Base-by-base conservation (phyloP, 2,329 filamentous ascomycete genomes). In the Diaporthe sp. region DNA sequence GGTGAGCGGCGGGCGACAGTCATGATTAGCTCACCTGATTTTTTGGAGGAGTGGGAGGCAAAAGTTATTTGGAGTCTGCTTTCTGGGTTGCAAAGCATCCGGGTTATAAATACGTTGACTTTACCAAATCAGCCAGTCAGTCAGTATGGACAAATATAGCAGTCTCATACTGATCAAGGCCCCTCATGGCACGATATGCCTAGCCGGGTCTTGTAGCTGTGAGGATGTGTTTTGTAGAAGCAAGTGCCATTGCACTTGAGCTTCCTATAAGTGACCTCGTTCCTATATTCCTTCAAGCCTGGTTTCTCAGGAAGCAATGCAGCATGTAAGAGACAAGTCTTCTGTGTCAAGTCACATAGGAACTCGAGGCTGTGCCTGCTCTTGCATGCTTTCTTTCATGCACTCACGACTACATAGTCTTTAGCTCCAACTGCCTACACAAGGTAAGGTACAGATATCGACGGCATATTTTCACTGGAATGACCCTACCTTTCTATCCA, bases 61-160 rank as follows among this genome's bases (percentile, higher is more conserved):
- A 73, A 73, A 73, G 70, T 65, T 37, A 34, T 61, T 61, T 51
- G 31, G 70, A 51, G 46, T 55, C 37, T 65, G 53, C 44, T 61
- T 62, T 39, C 44, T 31, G 44, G 70, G 49, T 62, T 25, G 59
- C 58, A 34, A 28, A 42, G 59, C 46, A 55, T 57, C 31, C 17
- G 37, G 13, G 34, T 19, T 62, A 39, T 13, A 28, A 65, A 65
- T 57, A 55, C 12, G 13, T 49, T 51, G 22, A 49, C 17, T 53
- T 22, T 6, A 55, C 34, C 28, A 10, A 28, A 12, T 28, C 34
- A 69, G 19, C 8, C 34, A 69, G 34, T 22, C 13, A 28, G 25
- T 28, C 34, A 53, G 65, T 53, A 22, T 53, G 15, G 49, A 34
- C 46, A 19, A 53, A 53, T 25, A 17, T 9, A 12, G 19, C 37